Base-by-base conservation (phyloP, 257 asterid species). In the Coffea canephora region DNA sequence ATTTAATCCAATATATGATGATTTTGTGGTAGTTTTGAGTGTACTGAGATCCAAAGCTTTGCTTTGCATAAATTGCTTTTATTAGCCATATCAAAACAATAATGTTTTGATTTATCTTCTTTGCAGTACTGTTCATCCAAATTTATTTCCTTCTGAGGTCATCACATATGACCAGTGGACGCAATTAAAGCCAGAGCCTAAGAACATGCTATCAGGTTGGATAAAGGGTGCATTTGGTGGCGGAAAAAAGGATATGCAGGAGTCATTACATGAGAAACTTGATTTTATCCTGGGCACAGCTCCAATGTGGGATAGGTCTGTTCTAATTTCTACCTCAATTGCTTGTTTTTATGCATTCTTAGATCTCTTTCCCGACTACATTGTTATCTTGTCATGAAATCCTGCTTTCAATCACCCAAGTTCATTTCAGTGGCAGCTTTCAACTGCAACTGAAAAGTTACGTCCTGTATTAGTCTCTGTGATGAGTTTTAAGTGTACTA, bases 261-360 rank as follows among this genome's bases (percentile, higher is more conserved):
- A 87, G 27, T 88, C 93, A 1, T 81, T 90, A 76, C 78, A 59
- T 61, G 91, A 91, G 83, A 84, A 88, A 83, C 91, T 96, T 69
- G 89, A 85, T 79, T 81, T 84, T 67, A 88, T 89, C 82, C 96
- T 96, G 78, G 81, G 87, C 85, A 94, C 98, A 3, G 92, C 97
- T 85, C 99, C 99, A 72, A 87, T 83, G 85, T 95, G 87, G 88
- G 99, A 93, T 81, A 93, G 98, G 98, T 95, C 78, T n/a, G 90
- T 80, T 67, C 8, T 80, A 52, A 14, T 78, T 34, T 46, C 31
- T 52, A 41, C 71, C 64, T 73, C 25, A 34, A 48, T 36, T n/a
- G n/a, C 59, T 52, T 31, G n/a, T 21, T 46, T 71, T 71, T 4
- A 16, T 71, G 75, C 75, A 45, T 6, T 31, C 36, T 21, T 71